Percentiles rank a stretch among this genome's conserved stretches.
These are phyloP conservation scores for Onygena corvina DNA, from an alignment of 2,329 filamentous ascomycete genomes.

Conservation along the genomic window DNA sequence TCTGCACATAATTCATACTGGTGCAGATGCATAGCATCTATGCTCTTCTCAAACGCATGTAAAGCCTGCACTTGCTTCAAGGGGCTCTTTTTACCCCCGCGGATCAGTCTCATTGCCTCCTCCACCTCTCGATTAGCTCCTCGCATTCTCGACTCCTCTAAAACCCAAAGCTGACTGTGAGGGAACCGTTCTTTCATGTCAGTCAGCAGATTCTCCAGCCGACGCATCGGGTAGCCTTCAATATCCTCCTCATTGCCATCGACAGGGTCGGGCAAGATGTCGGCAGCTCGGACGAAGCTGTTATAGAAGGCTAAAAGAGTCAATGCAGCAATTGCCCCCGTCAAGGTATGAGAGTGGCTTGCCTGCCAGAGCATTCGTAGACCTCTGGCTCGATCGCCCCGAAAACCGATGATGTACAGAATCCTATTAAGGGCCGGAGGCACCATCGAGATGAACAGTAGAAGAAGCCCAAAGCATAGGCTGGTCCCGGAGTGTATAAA, in stretches of 20 bases:
- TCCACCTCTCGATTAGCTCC: conserved; percentile 55
- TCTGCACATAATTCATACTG: conserved; percentile 62
- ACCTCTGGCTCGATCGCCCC: conserved; percentile 71
- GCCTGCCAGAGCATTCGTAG: conserved; percentile 83
- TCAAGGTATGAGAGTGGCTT: conserved; percentile 73
- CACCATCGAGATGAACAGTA: conserved; percentile 81
- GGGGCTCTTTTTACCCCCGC: conserved; percentile 48
- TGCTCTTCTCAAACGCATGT: conserved; percentile 69
- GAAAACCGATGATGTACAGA: conserved; percentile 79
- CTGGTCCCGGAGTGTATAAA: conserved; percentile 84
- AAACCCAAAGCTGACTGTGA: conserved; percentile 68
- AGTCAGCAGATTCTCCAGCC: conserved; percentile 54
- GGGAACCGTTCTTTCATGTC: conserved; percentile 71
- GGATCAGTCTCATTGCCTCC: conserved; percentile 55
- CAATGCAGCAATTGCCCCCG: conserved; percentile 79
- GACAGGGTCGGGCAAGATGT: conserved; percentile 58
- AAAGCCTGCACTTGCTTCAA: conserved; percentile 84
- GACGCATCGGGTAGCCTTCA: conserved; percentile 59
- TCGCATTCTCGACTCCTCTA: conserved; percentile 74
- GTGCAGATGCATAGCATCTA: conserved; percentile 68
- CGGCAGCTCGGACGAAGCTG: conserved; percentile 69
- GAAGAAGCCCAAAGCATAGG: conserved; percentile 77
- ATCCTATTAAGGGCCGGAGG: conserved; percentile 83
- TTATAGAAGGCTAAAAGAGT: conserved; percentile 80
- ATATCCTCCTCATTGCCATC: conserved; percentile 42